Evolutionary conservation across 2,329 filamentous ascomycete genomes (phyloP).

Genomic region (Hypoxylon sp.): DNA sequence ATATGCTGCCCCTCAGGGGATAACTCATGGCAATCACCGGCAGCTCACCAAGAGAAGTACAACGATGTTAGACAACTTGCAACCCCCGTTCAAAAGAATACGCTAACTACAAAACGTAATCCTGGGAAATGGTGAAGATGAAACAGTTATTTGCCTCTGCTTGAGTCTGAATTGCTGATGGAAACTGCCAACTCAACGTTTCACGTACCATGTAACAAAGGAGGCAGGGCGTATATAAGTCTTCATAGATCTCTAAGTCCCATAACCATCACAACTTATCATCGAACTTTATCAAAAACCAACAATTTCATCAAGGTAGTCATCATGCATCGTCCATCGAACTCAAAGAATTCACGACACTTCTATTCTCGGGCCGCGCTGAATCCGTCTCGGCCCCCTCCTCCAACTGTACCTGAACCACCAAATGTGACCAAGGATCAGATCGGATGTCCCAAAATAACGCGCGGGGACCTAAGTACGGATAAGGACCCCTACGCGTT

Average conservation of each 20-base stretch:
- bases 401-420: background rate
- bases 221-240: background rate
- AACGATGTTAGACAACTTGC: background rate
- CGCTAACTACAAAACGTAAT: background rate
- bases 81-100: background rate
- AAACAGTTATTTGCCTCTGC: slow-evolving; percentile 4
- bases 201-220: background rate
- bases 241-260: background rate
- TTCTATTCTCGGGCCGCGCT: background rate
- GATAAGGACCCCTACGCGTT: slow-evolving; percentile 73
- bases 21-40: background rate
- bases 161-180: background rate
- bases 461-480: slow-evolving; percentile 20
- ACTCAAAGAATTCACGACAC: background rate
- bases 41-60: background rate
- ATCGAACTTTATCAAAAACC: background rate
- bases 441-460: background rate
- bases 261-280: background rate
- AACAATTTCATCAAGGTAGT: background rate
- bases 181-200: background rate
- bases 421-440: background rate
- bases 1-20: background rate
- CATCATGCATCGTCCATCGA: background rate
- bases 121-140: background rate
- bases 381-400: background rate